Evolutionary conservation across 2,329 filamentous ascomycete species (phyloP), one percentile per base, ranked within the genome.

Genomic region (Fusarium subtropicale): DNA sequence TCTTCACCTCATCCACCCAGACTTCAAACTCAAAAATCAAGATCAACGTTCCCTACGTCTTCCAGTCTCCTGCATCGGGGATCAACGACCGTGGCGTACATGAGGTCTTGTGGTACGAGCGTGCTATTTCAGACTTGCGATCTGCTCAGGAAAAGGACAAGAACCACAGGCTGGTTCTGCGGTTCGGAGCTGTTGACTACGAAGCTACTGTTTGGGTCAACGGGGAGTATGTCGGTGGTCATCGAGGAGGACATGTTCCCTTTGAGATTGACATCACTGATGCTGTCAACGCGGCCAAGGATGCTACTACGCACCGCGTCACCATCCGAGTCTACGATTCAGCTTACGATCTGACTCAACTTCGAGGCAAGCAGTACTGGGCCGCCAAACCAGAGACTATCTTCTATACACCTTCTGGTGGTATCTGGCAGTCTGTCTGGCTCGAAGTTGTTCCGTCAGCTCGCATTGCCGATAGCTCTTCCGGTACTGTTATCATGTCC

Each of bases 321-420:
- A 87, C 86, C 0, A 56, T 91, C 5, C 82, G 89, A 5, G 86
- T 90, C 0, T 85, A 85, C 39, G 89, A 91, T 76, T 91, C 89
- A 1, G 86, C 89, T 0, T 86, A 85, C 62, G 89, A 91, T 63
- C 78, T 91, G 10, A 85, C 86, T 0, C 89, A 91, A 75, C 90
- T 88, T 2, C 82, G 90, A 33, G 90, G 90, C 0, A 92, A 92
- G 76, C 90, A 92, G 76, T 89, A 89, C 72, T 90, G 87, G 87
- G 84, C 82, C 5, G 84, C 86, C 2, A 82, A 87, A 75, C 86
- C 87, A 0, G 87, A 90, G 74, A 86, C 84, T 53, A 88, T 88
- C 70, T 88, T 87, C 71, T 88, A 88, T 71, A 87, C 85, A 1
- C 86, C 86, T 0, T 85, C 84, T 11, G 84, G 84, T 30, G 86